Evolutionary conservation across 106 monocot species (phyloP).

Genomic region (Apostasia shenzhenica): DNA sequence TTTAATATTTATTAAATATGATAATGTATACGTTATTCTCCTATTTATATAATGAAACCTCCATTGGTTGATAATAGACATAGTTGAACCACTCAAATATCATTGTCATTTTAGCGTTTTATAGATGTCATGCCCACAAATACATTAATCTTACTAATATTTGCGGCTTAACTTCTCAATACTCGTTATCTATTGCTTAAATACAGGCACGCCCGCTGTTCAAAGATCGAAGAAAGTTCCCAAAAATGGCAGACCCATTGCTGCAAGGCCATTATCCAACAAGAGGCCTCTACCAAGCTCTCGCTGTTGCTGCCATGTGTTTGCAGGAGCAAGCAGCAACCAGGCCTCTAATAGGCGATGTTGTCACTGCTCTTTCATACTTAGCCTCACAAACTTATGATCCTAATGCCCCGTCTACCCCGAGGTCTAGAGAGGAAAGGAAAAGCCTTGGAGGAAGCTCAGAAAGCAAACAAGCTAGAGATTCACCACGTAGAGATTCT

Average conservation of each 20-base stretch:
- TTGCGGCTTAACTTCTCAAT: not conserved
- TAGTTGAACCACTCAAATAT: too few relatives aligned
- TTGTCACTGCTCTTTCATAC: constrained; percentile 66
- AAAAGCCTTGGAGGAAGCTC: constrained; percentile 12
- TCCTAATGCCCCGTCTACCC: constrained; percentile 35
- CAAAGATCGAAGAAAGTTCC: constrained; percentile 62
- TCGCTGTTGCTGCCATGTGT: constrained; percentile 77
- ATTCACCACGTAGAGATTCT: constrained; percentile 38
- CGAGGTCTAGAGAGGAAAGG: constrained; percentile 28
- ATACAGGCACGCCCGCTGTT: constrained; percentile 64
- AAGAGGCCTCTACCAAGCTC: constrained; percentile 69
- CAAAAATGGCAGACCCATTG: constrained; percentile 68
- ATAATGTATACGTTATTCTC: too few relatives aligned
- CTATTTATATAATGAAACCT: too few relatives aligned
- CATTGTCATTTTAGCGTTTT: too few relatives aligned
- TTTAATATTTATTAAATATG: too few relatives aligned
- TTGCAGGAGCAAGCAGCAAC: constrained; percentile 73
- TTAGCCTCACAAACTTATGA: constrained; percentile 62
- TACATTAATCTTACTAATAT: not conserved
- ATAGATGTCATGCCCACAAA: not conserved
- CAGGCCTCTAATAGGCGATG: constrained; percentile 61
- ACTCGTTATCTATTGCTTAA: not conserved
- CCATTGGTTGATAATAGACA: too few relatives aligned
- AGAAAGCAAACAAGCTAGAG: constrained; percentile 15
- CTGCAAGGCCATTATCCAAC: constrained; percentile 57